A percentile compares a stretch with the other conserved stretches of the same genome.
Evolutionary conservation across 768 basidiomycete genomes (phyloP).

Genomic region (Mycena maculata): DNA sequence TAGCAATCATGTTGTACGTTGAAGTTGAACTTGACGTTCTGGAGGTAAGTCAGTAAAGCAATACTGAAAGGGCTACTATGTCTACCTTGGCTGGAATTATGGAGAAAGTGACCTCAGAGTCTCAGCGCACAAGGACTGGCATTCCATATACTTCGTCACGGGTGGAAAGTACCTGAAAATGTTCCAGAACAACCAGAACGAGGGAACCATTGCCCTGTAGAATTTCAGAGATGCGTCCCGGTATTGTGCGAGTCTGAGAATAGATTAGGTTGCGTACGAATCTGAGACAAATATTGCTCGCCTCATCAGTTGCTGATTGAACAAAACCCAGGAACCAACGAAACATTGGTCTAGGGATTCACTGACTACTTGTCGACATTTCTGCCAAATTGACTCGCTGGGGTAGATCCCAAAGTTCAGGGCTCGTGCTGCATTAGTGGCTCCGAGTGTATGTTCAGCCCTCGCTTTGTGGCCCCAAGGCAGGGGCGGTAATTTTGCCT

Average conservation of each 20-base stretch:
- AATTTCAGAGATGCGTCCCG: neutral
- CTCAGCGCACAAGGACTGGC: conserved; percentile 5
- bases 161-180: neutral
- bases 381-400: neutral
- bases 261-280: no score
- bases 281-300: no score
- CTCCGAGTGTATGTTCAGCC: neutral
- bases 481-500: neutral
- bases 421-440: neutral
- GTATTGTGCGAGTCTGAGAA: neutral
- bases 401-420: neutral
- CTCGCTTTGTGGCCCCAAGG: neutral
- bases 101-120: neutral
- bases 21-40: conserved; percentile 33
- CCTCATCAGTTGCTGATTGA: no score
- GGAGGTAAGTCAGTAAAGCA: neutral
- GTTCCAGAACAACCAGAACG: neutral
- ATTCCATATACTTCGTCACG: conserved; percentile 6
- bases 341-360: neutral
- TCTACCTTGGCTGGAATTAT: conserved; percentile 4
- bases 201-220: neutral
- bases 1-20: conserved; percentile 42
- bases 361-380: neutral
- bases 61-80: no score
- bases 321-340: conserved; percentile 1